Evolutionary conservation across 352 stramenopile species (phyloP), one percentile per base, ranked within the genome.

Genomic region (Thraustochytrium striatum): DNA sequence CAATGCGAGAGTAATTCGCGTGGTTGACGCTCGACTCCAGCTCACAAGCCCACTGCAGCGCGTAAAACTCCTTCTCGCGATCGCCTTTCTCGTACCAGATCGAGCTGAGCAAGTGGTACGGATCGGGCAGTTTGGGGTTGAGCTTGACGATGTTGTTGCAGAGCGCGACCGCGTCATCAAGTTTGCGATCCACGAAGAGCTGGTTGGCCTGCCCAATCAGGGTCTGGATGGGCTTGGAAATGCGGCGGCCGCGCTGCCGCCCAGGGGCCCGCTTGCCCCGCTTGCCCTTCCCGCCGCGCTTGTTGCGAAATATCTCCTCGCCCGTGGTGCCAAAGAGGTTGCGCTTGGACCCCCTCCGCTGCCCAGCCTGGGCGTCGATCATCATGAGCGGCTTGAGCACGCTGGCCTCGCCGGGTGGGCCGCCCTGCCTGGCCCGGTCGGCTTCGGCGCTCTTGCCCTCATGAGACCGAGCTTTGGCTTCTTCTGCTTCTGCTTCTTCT

Each of bases 351-450:
- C 50, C 39, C 25, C 39, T 9, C 16, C 65, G 16, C 50, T 75
- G 65, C 7, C 65, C 65, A 8, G 65, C 39, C 50, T 75, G 65
- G 16, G 52, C 44, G 35, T 75, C 65, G 33, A 75, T 75, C 65
- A 75, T 75, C 9, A 9, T 36, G 0, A 75, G 65, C 1, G 65
- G 65, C 9, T 50, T 8, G 11, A 75, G 39, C 21, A 36, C 25
- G 30, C 30, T 11, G 3, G 47, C 25, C 8, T 30, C 57, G 7
- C 57, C n/a, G 32, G 3, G n/a, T 3, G 35, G n/a, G 3, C 39
- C 57, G 3, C 39, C 57, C 3, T 65, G n/a, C n/a, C 25, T 30
- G 3, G 35, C 57, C 57, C 3, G n/a, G 2, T 65, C 25, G 9
- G 35, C 57, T 13, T 65, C 57, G 5, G 7, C 58, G 9, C 2